Base-by-base conservation (phyloP, 805 yeast species). In the Suhomyces sp. region DNA sequence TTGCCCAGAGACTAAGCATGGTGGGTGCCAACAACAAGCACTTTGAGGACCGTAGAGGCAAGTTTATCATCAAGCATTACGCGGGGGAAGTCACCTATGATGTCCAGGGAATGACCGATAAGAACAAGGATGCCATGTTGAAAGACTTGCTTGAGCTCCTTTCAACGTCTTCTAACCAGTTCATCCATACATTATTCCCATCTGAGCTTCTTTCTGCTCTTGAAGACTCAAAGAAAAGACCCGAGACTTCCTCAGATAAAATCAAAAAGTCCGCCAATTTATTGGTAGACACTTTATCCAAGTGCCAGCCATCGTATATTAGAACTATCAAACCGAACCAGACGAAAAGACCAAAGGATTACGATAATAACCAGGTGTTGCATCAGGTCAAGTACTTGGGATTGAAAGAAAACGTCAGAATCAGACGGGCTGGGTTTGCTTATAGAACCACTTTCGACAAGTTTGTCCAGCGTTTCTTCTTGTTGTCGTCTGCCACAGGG, bases 81-180 rank as follows among this genome's bases (percentile, higher is more conserved):
- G 99, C 99, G 22, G 99, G 99, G 66, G 99, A 94, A 73, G 99
- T 94, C 47, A 88, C 91, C 10, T 94, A 94, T 66, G 97, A 92
- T 57, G 85, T 92, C 50, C 74, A 78, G 29, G 87, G 88, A 6
- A 91, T 94, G 89, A 94, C 99, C 2, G 98, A 94, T 70, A 94
- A 94, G 71, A 94, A 94, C 70, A 94, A 94, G 71, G 99, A 94
- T 69, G 93, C 89, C 62, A 78, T 94, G 80, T 84, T 90, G 70
- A 87, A 89, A 66, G 97, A 92, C 72, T 75, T 94, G 63, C 78
- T 91, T 54, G 94, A 92, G 60, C 72, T 94, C 64, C 74, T 94
- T 48, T 77, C 84, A 2, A 82, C 92, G 2, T 86, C 97, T 0
- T 70, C 77, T 48, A 90, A 90, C 65, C 66, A 70, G 13, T 94